phyloP scores from a whole-genome alignment of 768 basidiomycete genomes.

The Kwoniella heveanensis region DNA sequence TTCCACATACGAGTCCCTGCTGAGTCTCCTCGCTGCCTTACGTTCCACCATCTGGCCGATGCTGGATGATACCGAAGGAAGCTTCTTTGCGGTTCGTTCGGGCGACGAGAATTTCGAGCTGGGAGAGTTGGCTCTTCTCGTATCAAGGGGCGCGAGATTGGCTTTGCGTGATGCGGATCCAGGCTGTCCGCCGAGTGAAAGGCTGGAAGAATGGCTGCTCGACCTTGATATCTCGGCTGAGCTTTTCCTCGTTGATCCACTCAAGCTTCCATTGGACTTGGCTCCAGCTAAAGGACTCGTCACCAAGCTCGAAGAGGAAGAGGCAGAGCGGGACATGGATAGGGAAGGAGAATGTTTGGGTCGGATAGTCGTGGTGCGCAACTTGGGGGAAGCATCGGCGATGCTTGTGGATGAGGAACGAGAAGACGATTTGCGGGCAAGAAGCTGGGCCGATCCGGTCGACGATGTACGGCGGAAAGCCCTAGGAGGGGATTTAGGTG shows the following conservation, averaged over 20 bases:
- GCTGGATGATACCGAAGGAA: conserved; percentile 11
- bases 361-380: conserved; percentile 3
- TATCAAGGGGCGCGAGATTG: conserved; percentile 5
- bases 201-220: conserved; percentile 19
- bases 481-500: conserved; percentile 9
- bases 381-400: conserved; percentile 9
- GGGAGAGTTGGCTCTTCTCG: conserved; percentile 8
- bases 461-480: conserved; percentile 16
- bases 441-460: conserved; percentile 6
- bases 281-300: conserved; percentile 9
- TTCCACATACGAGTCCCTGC: conserved; percentile 12
- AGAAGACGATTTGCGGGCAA: conserved; percentile 8
- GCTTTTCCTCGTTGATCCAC: conserved; percentile 5
- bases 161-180: not conserved
- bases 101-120: conserved; percentile 10
- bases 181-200: not conserved
- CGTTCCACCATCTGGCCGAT: not conserved
- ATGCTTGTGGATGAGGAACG: conserved; percentile 17
- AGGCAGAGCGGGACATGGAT: conserved; percentile 26
- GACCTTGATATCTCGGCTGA: conserved; percentile 11
- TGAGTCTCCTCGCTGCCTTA: conserved; percentile 9
- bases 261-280: conserved; percentile 1
- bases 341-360: conserved; percentile 27
- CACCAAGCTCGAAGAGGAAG: conserved; percentile 23
- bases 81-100: conserved; percentile 11